phyloP scores from a whole-genome alignment of 1,284 basidiomycete species.

The Fomitiporia mediterranea region DNA sequence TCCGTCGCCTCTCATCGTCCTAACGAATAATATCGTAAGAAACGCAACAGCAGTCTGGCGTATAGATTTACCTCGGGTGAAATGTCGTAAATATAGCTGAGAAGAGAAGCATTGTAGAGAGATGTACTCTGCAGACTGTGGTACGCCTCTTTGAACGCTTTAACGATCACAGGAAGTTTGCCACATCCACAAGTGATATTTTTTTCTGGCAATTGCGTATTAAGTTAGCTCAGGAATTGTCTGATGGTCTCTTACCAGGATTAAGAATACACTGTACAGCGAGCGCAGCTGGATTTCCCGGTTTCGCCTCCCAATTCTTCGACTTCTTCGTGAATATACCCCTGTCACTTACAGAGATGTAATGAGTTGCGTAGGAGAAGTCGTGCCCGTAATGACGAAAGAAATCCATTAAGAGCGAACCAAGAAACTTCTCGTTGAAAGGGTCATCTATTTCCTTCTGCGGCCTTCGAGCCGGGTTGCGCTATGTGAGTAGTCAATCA shows the following conservation, averaged over 20 bases:
- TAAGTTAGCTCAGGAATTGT: background rate
- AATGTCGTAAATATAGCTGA: constrained; percentile 9
- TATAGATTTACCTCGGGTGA: constrained; percentile 12
- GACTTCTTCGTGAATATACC: constrained; percentile 34
- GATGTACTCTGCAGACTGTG: constrained; percentile 10
- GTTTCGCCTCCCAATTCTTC: constrained; percentile 32
- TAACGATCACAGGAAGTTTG: constrained; percentile 32
- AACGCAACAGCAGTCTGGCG: background rate
- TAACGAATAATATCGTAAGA: background rate
- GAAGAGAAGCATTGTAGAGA: constrained; percentile 1
- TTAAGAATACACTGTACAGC: constrained; percentile 42
- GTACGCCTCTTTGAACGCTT: constrained; percentile 35
- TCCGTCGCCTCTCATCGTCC: background rate
- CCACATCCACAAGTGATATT: constrained; percentile 37
- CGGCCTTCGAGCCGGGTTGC: constrained; percentile 37
- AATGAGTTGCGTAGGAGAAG: constrained; percentile 39
- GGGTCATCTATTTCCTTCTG: constrained; percentile 35
- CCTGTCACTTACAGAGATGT: constrained; percentile 37
- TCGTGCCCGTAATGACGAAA: constrained; percentile 41
- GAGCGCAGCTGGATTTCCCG: constrained; percentile 28
- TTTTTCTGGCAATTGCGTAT: constrained; percentile 27
- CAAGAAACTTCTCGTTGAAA: constrained; percentile 37
- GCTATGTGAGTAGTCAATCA: constrained; percentile 24
- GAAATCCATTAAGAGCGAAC: constrained; percentile 42
- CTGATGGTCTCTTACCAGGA: constrained; percentile 28